Percentiles rank a stretch among this genome's conserved stretches.
These are phyloP conservation scores for Syzygium aromaticum DNA, from an alignment of 345 rosid genomes.

Conservation along the genomic window DNA sequence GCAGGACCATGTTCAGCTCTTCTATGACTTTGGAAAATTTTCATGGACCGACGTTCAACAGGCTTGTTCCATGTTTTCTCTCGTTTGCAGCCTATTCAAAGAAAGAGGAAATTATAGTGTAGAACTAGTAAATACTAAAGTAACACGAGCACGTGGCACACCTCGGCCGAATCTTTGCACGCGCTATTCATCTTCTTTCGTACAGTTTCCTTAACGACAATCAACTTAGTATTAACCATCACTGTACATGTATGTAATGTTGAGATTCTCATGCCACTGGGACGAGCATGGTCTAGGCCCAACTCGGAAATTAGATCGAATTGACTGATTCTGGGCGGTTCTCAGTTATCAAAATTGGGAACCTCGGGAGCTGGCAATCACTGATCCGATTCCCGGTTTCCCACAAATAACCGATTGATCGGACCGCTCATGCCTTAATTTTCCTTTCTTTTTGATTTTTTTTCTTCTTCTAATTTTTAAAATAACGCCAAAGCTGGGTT, in stretches of 20 bases:
- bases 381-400: too few species aligned
- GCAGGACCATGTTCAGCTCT: not conserved
- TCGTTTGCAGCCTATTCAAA: not conserved
- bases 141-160: not conserved
- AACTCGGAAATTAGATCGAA: too few species aligned
- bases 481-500: too few species aligned
- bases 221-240: not conserved
- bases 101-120: not conserved
- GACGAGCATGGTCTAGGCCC: too few species aligned
- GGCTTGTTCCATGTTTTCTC: not conserved
- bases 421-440: too few species aligned
- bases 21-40: not conserved
- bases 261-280: not conserved
- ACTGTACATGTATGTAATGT: not conserved
- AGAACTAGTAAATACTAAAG: not conserved
- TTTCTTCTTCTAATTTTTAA: too few species aligned
- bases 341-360: too few species aligned
- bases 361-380: too few species aligned
- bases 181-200: not conserved
- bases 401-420: too few species aligned
- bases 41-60: not conserved
- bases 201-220: not conserved
- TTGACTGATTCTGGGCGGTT: too few species aligned
- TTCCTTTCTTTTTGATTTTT: too few species aligned
- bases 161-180: not conserved